phyloP scores from a whole-genome alignment of 2,329 filamentous ascomycete species.

The Penicillium psychrosexuale region DNA sequence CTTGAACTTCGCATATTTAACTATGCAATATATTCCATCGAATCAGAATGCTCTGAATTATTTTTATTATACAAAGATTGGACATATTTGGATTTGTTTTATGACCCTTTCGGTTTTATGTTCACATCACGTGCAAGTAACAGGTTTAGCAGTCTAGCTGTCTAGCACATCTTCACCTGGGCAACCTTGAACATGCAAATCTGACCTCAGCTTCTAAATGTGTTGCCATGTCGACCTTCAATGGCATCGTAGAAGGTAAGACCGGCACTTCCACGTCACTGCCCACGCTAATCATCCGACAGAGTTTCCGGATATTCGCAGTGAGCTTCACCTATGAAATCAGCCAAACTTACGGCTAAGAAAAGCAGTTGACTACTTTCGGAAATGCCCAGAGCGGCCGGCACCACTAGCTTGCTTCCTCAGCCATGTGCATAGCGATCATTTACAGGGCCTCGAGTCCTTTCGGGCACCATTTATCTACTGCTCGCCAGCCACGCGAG shows the following conservation, averaged over 20 bases:
- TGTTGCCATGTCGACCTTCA: slow-evolving; percentile 32
- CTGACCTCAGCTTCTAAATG: background rate
- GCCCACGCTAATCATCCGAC: background rate
- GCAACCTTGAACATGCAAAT: background rate
- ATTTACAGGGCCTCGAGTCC: slow-evolving; percentile 74
- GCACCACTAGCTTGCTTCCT: slow-evolving; percentile 80
- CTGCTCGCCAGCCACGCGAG: slow-evolving; percentile 78
- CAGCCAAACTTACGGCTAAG: slow-evolving; percentile 6
- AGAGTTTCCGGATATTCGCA: slow-evolving; percentile 77
- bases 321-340: slow-evolving; percentile 38
- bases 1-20: background rate
- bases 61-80: background rate
- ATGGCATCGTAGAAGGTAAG: slow-evolving; percentile 31
- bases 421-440: slow-evolving; percentile 89
- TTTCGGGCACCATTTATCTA: slow-evolving; percentile 81
- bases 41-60: background rate
- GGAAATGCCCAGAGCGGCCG: slow-evolving; percentile 51
- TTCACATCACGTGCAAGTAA: slow-evolving; percentile 3
- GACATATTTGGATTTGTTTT: background rate
- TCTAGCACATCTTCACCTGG: background rate
- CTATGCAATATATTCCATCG: background rate
- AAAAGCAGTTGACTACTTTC: slow-evolving; percentile 73
- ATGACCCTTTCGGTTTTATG: background rate
- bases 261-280: background rate
- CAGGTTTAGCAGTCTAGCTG: background rate